phyloP scores from a whole-genome alignment of 108 stramenopile species.

The Cyclotella atomus region DNA sequence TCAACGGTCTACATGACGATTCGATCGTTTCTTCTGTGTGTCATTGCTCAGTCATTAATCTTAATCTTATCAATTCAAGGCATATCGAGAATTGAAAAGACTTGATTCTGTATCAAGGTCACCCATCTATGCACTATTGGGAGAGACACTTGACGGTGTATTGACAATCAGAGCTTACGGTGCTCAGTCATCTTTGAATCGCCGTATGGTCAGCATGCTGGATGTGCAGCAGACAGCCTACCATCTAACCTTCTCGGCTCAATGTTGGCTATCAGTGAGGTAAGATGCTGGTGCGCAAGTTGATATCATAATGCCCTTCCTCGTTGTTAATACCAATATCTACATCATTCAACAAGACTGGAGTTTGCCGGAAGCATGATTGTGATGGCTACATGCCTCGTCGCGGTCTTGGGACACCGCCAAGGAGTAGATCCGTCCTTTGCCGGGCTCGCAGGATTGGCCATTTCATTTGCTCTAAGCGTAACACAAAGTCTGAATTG shows the following conservation, averaged over 20 bases:
- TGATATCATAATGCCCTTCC: too few species aligned
- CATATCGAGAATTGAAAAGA: conserved; percentile 92
- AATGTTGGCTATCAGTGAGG: conserved; percentile 96
- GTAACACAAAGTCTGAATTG: conserved; percentile 93
- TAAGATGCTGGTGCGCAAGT: too few species aligned
- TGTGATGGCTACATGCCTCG: conserved; percentile 72
- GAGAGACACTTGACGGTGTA: conserved; percentile 93
- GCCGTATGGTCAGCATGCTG: conserved; percentile 66
- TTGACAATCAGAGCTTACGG: conserved; percentile 92
- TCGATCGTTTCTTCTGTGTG: neutral
- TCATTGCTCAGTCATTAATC: neutral
- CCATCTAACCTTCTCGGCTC: conserved; percentile 81
- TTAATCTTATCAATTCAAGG: conserved; percentile 4
- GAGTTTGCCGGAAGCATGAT: conserved; percentile 50
- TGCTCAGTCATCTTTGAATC: conserved; percentile 70
- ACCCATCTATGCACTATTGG: conserved; percentile 93
- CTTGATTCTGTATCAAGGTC: conserved; percentile 82
- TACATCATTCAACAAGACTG: neutral
- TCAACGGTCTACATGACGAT: neutral
- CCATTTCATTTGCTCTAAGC: conserved; percentile 88
- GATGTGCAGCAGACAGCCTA: conserved; percentile 88
- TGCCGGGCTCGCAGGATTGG: conserved; percentile 94
- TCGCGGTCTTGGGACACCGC: conserved; percentile 61
- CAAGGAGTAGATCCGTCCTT: conserved; percentile 56
- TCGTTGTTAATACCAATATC: too few species aligned